Conservation (phyloP, 2,329 filamentous ascomycete genomes). For the Aspergillus tanneri region DNA sequence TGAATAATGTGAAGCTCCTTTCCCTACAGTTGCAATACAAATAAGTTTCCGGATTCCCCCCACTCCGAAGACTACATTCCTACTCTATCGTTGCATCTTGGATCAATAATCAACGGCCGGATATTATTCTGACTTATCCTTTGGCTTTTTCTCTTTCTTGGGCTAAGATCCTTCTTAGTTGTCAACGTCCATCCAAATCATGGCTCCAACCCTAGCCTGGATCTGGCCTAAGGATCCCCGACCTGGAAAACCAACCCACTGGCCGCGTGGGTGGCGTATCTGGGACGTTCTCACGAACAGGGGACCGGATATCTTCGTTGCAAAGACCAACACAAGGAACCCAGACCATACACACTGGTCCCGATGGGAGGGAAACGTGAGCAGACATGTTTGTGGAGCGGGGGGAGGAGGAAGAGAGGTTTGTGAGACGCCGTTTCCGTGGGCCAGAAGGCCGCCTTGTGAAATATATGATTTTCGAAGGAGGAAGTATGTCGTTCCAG, state of each 20-base stretch:
- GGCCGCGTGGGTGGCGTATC: slow-evolving; percentile 33
- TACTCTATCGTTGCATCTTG: neutral
- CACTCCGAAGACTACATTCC: no score
- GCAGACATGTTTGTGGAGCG: neutral
- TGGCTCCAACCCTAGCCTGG: slow-evolving; percentile 22
- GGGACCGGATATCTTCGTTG: slow-evolving; percentile 47
- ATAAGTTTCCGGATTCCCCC: no score
- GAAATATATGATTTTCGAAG: slow-evolving; percentile 36
- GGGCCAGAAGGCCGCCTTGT: slow-evolving; percentile 18
- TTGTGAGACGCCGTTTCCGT: slow-evolving; percentile 17
- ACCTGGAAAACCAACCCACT: slow-evolving; percentile 32
- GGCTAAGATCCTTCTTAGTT: no score
- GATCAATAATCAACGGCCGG: neutral
- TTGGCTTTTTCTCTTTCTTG: neutral
- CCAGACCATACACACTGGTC: neutral
- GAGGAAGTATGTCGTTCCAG: slow-evolving; percentile 31
- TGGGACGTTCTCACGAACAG: slow-evolving; percentile 39
- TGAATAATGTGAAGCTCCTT: no score
- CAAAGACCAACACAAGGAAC: slow-evolving; percentile 15
- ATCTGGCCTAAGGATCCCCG: slow-evolving; percentile 43
- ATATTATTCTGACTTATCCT: neutral
- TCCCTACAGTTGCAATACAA: no score
- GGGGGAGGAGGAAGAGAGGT: neutral
- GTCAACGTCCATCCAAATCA: neutral
- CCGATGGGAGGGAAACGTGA: neutral